phyloP scores from a whole-genome alignment of 495 filamentous ascomycete species.

The Aspergillus haitiensis region DNA sequence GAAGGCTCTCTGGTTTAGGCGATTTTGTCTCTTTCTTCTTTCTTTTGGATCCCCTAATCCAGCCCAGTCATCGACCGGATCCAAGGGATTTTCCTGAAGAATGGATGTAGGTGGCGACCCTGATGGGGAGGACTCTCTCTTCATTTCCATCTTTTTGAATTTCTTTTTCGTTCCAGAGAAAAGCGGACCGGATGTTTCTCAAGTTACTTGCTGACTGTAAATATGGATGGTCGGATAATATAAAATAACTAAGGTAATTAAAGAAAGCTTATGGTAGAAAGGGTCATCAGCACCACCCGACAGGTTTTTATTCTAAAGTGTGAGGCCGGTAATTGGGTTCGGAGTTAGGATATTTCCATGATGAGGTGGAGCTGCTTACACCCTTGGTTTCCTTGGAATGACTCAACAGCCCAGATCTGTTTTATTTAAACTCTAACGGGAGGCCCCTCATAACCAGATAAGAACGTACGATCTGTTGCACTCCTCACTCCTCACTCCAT shows the following conservation, averaged over 20 bases:
- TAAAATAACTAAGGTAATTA: neutral
- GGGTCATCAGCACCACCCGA: neutral
- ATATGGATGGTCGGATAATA: neutral
- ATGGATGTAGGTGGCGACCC: neutral
- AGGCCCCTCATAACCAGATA: too few relatives aligned
- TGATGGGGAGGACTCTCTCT: neutral
- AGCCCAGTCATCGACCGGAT: conserved; percentile 38
- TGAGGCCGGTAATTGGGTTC: conserved; percentile 1
- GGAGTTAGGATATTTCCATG: conserved; percentile 9
- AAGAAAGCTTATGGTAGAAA: neutral
- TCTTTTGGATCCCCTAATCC: conserved; percentile 40
- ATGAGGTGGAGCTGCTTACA: conserved; percentile 10
- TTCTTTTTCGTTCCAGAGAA: neutral
- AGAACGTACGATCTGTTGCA: too few relatives aligned
- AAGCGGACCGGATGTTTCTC: neutral
- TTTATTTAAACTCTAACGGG: conserved; percentile 10
- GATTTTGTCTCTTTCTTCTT: conserved; percentile 44
- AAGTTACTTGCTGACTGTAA: neutral
- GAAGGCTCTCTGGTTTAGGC: conserved; percentile 45
- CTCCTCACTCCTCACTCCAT: too few relatives aligned
- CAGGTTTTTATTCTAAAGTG: conserved; percentile 6
- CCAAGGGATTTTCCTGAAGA: neutral
- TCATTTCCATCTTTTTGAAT: neutral
- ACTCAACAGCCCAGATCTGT: neutral
- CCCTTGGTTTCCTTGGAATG: neutral